Evolutionary conservation across 1,139 yeast genomes (phyloP).

Genomic region (Saccharomyces hybrid): DNA sequence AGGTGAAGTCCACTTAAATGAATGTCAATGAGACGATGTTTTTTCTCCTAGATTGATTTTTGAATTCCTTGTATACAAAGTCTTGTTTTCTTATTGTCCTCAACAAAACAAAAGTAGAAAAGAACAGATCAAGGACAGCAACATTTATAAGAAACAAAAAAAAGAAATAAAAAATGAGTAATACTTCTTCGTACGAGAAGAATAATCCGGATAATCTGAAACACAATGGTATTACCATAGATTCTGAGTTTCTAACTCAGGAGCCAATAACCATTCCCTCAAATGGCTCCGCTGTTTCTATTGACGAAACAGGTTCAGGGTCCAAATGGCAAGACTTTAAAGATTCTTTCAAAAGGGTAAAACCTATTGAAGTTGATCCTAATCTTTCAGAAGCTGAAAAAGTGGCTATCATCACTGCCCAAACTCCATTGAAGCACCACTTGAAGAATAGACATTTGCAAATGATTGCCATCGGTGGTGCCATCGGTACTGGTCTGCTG

Average conservation of each 20-base stretch:
- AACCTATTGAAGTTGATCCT: conserved; percentile 55
- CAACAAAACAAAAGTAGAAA: neutral
- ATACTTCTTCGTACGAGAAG: neutral
- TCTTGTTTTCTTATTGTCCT: neutral
- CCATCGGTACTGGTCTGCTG: conserved; percentile 58
- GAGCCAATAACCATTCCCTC: conserved; percentile 6
- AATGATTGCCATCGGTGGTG: conserved; percentile 62
- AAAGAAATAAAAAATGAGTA: neutral
- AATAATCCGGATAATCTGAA: neutral
- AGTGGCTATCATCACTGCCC: conserved; percentile 57
- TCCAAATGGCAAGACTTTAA: conserved; percentile 36
- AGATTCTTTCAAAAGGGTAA: conserved; percentile 53
- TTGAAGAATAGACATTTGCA: conserved; percentile 60
- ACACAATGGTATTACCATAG: conserved; percentile 3
- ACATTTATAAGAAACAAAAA: neutral
- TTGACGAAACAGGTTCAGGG: neutral
- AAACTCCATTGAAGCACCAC: conserved; percentile 58
- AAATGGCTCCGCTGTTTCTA: neutral
- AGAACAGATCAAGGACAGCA: neutral
- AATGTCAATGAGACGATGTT: neutral
- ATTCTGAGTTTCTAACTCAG: conserved; percentile 8
- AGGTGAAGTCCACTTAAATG: neutral
- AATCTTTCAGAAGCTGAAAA: conserved; percentile 59
- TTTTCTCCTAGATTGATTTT: neutral
- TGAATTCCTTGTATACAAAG: neutral